Base-by-base conservation (phyloP, 495 filamentous ascomycete genomes). In the Copromyces sp. region DNA sequence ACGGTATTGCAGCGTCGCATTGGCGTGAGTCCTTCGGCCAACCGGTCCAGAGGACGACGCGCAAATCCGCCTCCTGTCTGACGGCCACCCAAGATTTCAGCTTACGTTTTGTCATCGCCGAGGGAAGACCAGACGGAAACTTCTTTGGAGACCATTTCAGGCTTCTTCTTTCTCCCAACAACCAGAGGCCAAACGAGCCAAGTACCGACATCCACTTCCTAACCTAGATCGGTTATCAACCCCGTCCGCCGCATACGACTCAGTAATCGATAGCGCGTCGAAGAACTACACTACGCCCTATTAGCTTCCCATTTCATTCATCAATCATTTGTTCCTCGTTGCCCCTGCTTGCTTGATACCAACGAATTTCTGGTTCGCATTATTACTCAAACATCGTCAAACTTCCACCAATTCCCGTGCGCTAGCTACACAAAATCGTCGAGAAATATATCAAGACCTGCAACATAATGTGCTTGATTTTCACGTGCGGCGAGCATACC, bases 401-500 rank as follows among this genome's bases (percentile, higher is more conserved):
- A 61, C 29, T 61, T 17, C 9, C 5, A 35, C 16, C 53, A 35
- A 16, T 17, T 61, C 29, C 29, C 14, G 53, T 35, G 6, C 12
- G 53, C 17, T 61, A 61, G 53, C 53, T 61, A 16, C 53, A 61
- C 53, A 61, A 61, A 12, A 17, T 29, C 29, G 24, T 61, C 24
- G 6, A 61, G 24, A 53, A 53, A n/a, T 9, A 11, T 9, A 29
- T n/a, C 17, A 29, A 24, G 53, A 61, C 14, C 29, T 17, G n/a
- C 72, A 6, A 40, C 74, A 76, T 71, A 17, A 88, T 88, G 86
- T 88, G 86, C 79, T 74, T 88, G 47, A 83, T 88, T 69, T 88
- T 88, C 76, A 87, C 86, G 70, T 88, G 86, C 74, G 87, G 87
- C 75, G 84, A 88, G 75, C 83, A 86, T 77, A 86, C 86, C 37